Conservation (phyloP, 768 basidiomycete species). For the Galerina marginata region DNA sequence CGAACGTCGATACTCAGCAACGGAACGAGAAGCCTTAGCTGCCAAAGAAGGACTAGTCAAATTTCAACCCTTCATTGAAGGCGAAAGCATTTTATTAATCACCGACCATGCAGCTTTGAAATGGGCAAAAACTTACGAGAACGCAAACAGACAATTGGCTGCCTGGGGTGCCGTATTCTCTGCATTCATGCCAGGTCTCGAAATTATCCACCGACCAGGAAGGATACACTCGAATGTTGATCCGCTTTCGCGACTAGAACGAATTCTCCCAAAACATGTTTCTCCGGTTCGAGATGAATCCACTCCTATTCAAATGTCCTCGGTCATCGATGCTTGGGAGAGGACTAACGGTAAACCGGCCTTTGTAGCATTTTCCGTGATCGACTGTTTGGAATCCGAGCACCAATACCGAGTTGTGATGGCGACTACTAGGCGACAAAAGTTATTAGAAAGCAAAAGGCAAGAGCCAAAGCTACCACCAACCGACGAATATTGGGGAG, state of each 20-base stretch:
- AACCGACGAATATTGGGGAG: background rate
- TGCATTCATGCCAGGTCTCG: conserved; percentile 35
- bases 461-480: no score
- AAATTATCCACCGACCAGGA: conserved; percentile 44
- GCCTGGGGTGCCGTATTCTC: conserved; percentile 42
- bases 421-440: background rate
- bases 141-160: conserved; percentile 39
- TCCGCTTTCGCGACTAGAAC: conserved; percentile 37
- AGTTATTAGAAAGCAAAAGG: background rate
- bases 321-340: conserved; percentile 22
- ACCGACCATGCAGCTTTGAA: conserved; percentile 39
- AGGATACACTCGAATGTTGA: conserved; percentile 46
- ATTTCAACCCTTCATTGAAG: no score
- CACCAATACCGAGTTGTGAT: background rate
- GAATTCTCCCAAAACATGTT: conserved; percentile 22
- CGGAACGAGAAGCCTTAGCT: no score
- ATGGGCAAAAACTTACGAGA: conserved; percentile 43
- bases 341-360: conserved; percentile 21
- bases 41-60: no score
- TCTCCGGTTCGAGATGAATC: conserved; percentile 19
- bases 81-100: conserved; percentile 32
- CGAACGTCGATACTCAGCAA: no score
- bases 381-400: background rate
- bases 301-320: background rate
- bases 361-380: background rate